Evolutionary conservation across 176 grass and related monocot species (phyloP).

Genomic region (Saccharum spontaneum): DNA sequence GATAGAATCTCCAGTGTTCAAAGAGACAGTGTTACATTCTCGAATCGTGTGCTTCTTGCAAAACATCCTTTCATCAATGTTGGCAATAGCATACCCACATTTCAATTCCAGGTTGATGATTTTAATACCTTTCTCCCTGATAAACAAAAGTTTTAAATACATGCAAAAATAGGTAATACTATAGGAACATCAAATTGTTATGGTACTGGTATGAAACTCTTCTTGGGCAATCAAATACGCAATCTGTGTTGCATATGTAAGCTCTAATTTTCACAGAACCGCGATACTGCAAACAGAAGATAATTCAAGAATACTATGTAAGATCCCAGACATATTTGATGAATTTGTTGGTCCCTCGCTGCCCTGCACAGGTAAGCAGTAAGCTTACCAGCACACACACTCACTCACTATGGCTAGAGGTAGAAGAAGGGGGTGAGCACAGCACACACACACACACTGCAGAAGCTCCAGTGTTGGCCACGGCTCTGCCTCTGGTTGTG

Average conservation of each 20-base stretch:
- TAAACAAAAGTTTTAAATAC: constrained; percentile 42
- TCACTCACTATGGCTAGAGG: too few relatives aligned
- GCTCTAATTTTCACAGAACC: constrained; percentile 6
- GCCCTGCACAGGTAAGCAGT: too few relatives aligned
- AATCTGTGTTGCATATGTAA: not conserved
- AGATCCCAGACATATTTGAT: constrained; percentile 11
- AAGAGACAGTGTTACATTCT: constrained; percentile 32
- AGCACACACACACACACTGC: too few relatives aligned
- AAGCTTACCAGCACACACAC: too few relatives aligned
- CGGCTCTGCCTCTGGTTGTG: too few relatives aligned
- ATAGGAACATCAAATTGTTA: constrained; percentile 28
- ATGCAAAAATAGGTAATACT: not conserved
- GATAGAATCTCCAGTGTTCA: constrained; percentile 34
- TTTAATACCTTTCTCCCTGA: constrained; percentile 92
- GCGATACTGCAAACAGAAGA: not conserved
- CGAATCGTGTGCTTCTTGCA: constrained; percentile 46
- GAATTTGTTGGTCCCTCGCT: too few relatives aligned
- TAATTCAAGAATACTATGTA: constrained; percentile 18
- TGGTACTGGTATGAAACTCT: not conserved
- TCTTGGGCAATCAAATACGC: not conserved
- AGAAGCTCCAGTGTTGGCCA: too few relatives aligned
- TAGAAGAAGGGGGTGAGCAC: too few relatives aligned
- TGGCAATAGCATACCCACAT: constrained; percentile 75
- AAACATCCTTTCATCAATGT: constrained; percentile 74
- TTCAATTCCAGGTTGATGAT: constrained; percentile 77